Conservation (phyloP, 23 red algal genomes). For the Rhodosorus marinus region DNA sequence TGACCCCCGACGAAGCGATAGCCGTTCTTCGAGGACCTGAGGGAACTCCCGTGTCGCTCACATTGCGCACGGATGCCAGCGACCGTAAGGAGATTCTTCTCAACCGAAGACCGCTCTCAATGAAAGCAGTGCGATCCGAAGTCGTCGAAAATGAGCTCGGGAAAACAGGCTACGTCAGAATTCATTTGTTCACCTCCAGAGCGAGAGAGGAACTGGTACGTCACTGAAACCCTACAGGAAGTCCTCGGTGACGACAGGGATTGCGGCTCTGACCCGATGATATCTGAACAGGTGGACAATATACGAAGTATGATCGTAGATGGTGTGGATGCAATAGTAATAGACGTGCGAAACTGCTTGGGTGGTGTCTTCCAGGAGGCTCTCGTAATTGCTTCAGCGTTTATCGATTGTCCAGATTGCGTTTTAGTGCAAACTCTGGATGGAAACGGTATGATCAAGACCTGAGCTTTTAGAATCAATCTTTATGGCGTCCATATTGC, state of each 20-base stretch:
- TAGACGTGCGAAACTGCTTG: slow-evolving; percentile 19
- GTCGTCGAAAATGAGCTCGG: background rate
- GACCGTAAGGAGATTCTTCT: background rate
- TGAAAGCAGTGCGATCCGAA: background rate
- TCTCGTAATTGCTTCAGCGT: slow-evolving; percentile 4
- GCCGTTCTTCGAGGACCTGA: slow-evolving; percentile 10
- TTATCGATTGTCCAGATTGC: slow-evolving; percentile 1
- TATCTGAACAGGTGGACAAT: no score
- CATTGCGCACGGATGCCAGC: no score
- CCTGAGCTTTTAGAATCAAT: no score
- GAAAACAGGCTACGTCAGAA: slow-evolving; percentile 2
- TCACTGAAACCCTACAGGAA: no score
- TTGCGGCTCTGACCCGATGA: no score
- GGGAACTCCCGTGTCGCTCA: slow-evolving; percentile 6
- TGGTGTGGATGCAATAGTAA: background rate
- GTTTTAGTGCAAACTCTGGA: slow-evolving; percentile 9
- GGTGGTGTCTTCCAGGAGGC: slow-evolving; percentile 28
- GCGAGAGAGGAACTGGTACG: no score
- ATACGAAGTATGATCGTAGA: no score
- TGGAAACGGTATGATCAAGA: slow-evolving; percentile 3
- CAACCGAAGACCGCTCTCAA: background rate
- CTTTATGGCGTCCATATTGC: no score
- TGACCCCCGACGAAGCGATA: slow-evolving; percentile 13
- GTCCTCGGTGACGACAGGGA: no score
- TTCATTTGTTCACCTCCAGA: slow-evolving; percentile 15